Conservation (phyloP, 805 yeast genomes). For the Nakazawaea pomicola region DNA sequence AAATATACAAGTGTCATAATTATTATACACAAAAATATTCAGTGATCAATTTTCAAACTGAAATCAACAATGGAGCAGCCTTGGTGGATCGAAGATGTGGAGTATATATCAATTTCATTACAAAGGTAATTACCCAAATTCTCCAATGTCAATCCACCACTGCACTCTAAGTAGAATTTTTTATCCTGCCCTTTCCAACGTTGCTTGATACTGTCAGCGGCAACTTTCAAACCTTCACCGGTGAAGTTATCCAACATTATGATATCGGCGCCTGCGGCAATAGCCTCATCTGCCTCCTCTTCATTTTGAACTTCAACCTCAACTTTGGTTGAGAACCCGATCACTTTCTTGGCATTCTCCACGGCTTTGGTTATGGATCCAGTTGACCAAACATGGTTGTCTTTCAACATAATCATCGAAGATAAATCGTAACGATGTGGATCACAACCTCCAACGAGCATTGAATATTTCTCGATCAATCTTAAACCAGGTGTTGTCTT, state of each 20-base stretch:
- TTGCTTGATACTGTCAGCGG: constrained; percentile 57
- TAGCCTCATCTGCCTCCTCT: constrained; percentile 87
- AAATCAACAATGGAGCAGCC: constrained; percentile 83
- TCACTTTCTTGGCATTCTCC: constrained; percentile 64
- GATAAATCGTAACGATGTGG: constrained; percentile 88
- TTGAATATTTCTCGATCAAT: constrained; percentile 82
- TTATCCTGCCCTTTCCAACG: constrained; percentile 45
- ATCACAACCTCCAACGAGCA: constrained; percentile 94
- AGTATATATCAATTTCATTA: constrained; percentile 80
- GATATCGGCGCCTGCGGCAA: constrained; percentile 91
- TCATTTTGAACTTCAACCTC: constrained; percentile 90
- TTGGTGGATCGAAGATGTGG: constrained; percentile 89
- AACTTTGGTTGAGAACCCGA: constrained; percentile 85
- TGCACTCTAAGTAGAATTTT: constrained; percentile 74
- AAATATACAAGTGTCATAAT: no score
- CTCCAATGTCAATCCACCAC: constrained; percentile 78
- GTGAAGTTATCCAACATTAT: constrained; percentile 90
- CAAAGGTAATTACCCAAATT: constrained; percentile 65
- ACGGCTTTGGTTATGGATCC: constrained; percentile 91
- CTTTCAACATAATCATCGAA: constrained; percentile 94
- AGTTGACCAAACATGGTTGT: constrained; percentile 88
- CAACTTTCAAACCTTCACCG: constrained; percentile 57
- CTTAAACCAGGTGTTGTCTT: constrained; percentile 97
- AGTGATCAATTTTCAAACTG: constrained; percentile 61
- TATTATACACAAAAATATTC: no score